A percentile compares a stretch with the other conserved stretches of the same genome.
Conservation (phyloP, 495 filamentous ascomycete genomes). For the Clavariopsis aquatica region DNA sequence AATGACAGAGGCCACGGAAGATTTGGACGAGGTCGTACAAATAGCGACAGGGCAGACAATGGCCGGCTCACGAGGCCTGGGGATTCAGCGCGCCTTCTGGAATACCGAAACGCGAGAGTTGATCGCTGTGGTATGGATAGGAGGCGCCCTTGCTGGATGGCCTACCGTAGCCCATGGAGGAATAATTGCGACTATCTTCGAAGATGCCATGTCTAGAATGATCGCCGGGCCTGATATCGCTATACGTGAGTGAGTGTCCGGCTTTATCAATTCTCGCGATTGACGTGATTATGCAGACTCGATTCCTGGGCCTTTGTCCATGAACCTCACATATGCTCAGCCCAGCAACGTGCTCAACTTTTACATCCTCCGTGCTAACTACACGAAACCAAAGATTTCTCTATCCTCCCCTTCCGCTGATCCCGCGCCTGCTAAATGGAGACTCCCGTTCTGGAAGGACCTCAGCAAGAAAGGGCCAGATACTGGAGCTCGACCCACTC, state of each 20-base stretch:
- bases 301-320: conserved; percentile 38
- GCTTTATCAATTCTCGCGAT: neutral
- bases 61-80: conserved; percentile 40
- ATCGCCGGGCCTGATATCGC: conserved; percentile 39
- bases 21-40: conserved; percentile 7
- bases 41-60: conserved; percentile 23
- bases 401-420: conserved; percentile 31
- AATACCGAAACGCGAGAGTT: conserved; percentile 52
- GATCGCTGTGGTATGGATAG: conserved; percentile 64
- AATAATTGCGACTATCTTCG: conserved; percentile 67
- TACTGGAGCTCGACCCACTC: conserved; percentile 6
- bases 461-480: conserved; percentile 32
- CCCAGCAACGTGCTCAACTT: conserved; percentile 60
- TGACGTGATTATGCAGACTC: conserved; percentile 15
- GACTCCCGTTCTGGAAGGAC: conserved; percentile 30
- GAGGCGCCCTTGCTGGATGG: conserved; percentile 65
- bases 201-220: conserved; percentile 59
- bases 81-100: conserved; percentile 50
- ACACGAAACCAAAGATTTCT: conserved; percentile 29
- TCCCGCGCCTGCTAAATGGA: conserved; percentile 24
- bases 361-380: conserved; percentile 62
- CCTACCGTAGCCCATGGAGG: conserved; percentile 79
- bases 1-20: conserved; percentile 11
- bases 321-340: conserved; percentile 64
- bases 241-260: conserved; percentile 43